Conservation (phyloP, 495 filamentous ascomycete species). For the Entonaema liquescens region DNA sequence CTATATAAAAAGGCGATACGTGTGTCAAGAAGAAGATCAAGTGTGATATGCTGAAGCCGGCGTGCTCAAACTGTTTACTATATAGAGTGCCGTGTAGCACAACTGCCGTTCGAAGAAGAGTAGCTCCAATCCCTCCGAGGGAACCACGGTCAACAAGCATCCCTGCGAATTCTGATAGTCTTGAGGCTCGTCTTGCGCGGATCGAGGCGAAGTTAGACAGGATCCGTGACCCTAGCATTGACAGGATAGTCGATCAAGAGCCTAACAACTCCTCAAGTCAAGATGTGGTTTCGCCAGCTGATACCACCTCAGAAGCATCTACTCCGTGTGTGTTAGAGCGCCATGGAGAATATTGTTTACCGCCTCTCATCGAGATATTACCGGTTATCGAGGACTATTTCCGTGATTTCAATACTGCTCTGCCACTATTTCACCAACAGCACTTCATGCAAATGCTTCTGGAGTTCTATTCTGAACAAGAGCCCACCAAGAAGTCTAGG, state of each 20-base stretch:
- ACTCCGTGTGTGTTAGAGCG: not conserved
- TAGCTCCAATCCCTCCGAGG: constrained; percentile 1
- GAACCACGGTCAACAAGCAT: constrained; percentile 3
- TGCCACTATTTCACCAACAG: constrained; percentile 45
- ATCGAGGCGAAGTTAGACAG: constrained; percentile 47
- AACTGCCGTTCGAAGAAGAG: constrained; percentile 41
- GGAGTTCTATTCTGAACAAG: constrained; percentile 37
- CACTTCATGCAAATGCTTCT: constrained; percentile 41
- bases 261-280: not conserved
- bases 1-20: constrained; percentile 35
- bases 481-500: constrained; percentile 20
- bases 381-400: constrained; percentile 46
- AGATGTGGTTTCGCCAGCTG: not conserved
- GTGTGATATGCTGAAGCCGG: constrained; percentile 48
- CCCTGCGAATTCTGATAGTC: constrained; percentile 8
- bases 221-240: constrained; percentile 22
- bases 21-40: constrained; percentile 51
- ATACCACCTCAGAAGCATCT: not conserved
- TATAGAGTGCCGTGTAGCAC: constrained; percentile 46
- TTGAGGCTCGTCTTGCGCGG: constrained; percentile 46
- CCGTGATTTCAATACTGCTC: constrained; percentile 42
- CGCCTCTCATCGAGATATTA: constrained; percentile 40
- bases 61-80: constrained; percentile 47
- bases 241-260: constrained; percentile 5
- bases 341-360: constrained; percentile 23